Base-by-base conservation (phyloP, 2,329 filamentous ascomycete species). In the Aphanocladium album region DNA sequence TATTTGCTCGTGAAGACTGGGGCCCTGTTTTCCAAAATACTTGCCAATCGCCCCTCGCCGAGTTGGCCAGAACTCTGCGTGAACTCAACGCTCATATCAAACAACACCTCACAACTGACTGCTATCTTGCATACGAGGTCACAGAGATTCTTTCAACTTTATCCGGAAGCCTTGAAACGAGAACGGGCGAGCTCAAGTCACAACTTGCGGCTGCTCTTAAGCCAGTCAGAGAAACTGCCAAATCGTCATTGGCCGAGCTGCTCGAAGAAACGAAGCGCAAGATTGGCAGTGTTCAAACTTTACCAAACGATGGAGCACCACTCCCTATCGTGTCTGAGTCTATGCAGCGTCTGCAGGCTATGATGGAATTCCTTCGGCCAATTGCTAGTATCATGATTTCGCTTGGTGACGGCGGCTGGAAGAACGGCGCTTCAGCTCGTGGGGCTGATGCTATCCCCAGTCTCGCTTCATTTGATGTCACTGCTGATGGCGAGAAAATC, bases 51-150 rank as follows among this genome's bases (percentile, higher is more conserved):
- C 84, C 93, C 14, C 80, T 99, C 62, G 83, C 86, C 8, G 92
- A 96, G 68, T 89, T 98, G 67, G 87, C 89, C 6, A 87, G 91
- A 67, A 97, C 95, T 0, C 75, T 98, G 58, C 86, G 90, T 30
- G 93, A 98, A 69, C 81, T 99, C 35, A 97, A 98, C 72, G 83
- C 85, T 54, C 93, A 97, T 69, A 92, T 98, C 74, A 92, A 93
- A 71, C 79, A 83, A 45, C 93, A 97, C 70, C 78, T 97, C 43
- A 84, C 87, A 66, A 96, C 91, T 0, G 95, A 99, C 73, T 98
- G 93, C 74, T 98, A 91, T 72, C 83, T 99, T 53, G 92, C 92
- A 8, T 99, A 96, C 72, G 95, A 99, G 71, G 90, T 98, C 35
- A 90, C 96, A 35, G 93, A 96, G 68, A 90, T 97, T 62, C 86